Evolutionary conservation across 2,329 filamentous ascomycete genomes (phyloP).

Genomic region (Sporothrix phasma): DNA sequence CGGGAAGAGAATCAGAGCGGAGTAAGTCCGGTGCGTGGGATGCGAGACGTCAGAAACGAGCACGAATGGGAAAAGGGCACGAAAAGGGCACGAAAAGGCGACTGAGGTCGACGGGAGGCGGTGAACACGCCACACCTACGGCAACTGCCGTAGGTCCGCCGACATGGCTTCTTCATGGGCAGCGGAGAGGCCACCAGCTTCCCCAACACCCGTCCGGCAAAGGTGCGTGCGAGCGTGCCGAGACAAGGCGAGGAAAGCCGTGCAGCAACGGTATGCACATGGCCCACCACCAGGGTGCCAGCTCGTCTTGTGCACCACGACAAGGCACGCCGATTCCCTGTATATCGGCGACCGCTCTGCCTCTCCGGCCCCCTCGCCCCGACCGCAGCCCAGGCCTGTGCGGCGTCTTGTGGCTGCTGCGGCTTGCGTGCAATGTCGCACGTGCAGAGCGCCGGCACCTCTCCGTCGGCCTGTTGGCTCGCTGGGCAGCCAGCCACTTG

Average conservation of each 20-base stretch:
- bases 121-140: background rate
- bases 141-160: constrained; percentile 2
- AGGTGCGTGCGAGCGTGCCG: background rate
- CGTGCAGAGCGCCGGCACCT: background rate
- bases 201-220: background rate
- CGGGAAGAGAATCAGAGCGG: background rate
- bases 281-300: background rate
- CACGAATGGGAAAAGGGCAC: background rate
- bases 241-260: background rate
- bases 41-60: background rate
- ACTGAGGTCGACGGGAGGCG: too few relatives aligned
- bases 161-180: background rate
- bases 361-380: background rate
- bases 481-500: background rate
- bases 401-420: background rate
- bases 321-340: background rate
- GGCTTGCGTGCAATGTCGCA: background rate
- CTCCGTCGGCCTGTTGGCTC: background rate
- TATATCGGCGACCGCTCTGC: background rate
- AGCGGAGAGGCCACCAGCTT: background rate
- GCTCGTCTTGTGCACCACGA: background rate
- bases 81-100: too few relatives aligned
- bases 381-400: background rate
- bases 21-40: background rate
- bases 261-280: background rate